phyloP scores from a whole-genome alignment of 2,329 filamentous ascomycete genomes.

The Celoporthe dispersa region DNA sequence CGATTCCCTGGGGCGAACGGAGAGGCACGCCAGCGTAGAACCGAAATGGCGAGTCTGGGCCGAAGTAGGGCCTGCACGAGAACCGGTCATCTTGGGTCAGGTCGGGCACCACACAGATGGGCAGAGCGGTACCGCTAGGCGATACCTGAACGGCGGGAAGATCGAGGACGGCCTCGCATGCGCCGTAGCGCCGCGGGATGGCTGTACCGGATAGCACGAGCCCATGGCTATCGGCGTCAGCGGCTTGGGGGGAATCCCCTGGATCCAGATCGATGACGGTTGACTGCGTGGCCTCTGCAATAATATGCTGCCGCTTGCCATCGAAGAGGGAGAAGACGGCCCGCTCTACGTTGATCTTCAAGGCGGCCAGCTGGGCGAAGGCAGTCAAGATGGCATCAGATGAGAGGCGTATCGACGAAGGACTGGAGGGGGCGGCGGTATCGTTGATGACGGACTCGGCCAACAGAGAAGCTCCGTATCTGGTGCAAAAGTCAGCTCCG shows the following conservation, averaged over 20 bases:
- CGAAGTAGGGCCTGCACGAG: neutral
- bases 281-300: conserved; percentile 25
- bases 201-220: conserved; percentile 19
- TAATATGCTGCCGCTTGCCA: conserved; percentile 22
- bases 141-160: conserved; percentile 3
- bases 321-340: conserved; percentile 33
- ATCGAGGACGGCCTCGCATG: conserved; percentile 18
- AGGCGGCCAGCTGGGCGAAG: conserved; percentile 50
- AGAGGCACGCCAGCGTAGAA: conserved; percentile 29
- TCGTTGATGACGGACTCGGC: conserved; percentile 18
- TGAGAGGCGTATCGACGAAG: neutral
- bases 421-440: neutral
- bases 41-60: neutral
- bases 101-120: conserved; percentile 25
- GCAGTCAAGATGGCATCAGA: conserved; percentile 12
- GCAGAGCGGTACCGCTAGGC: neutral
- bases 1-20: conserved; percentile 20
- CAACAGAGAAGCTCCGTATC: conserved; percentile 17
- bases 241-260: neutral
- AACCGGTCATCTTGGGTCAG: conserved; percentile 22
- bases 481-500: neutral
- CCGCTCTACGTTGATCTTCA: conserved; percentile 47
- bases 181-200: conserved; percentile 10
- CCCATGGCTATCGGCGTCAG: neutral
- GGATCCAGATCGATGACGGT: conserved; percentile 4